phyloP scores from a whole-genome alignment of 148 eudicot species.

The Bassia scoparia region DNA sequence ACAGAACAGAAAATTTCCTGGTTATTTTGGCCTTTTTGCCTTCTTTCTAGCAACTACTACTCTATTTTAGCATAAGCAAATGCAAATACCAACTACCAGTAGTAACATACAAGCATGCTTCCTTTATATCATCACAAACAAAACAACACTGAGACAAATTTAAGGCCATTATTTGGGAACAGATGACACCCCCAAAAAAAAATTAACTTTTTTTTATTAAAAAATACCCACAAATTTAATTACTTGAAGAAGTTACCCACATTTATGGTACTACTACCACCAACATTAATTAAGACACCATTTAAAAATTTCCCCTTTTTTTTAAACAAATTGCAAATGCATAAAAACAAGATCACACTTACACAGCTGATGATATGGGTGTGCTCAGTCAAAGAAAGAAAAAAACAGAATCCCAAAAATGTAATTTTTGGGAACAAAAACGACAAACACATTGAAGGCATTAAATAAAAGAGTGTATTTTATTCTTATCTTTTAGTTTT shows the following conservation, averaged over 20 bases:
- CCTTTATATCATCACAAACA: constrained; percentile 13
- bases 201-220: neutral
- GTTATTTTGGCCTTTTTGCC: neutral
- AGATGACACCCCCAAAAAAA: neutral
- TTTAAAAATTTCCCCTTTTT: neutral
- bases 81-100: constrained; percentile 14
- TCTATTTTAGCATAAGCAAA: neutral
- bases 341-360: constrained; percentile 19
- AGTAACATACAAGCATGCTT: constrained; percentile 9
- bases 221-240: neutral
- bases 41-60: constrained; percentile 16
- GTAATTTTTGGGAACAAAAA: constrained; percentile 22
- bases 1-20: neutral
- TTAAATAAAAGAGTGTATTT: neutral
- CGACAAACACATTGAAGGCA: constrained; percentile 26
- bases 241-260: constrained; percentile 2
- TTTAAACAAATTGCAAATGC: neutral
- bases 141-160: constrained; percentile 14
- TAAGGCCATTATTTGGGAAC: constrained; percentile 17
- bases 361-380: neutral
- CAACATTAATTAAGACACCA: neutral
- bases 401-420: constrained; percentile 8
- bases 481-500: constrained; percentile 18
- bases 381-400: constrained; percentile 16
- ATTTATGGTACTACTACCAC: constrained; percentile 1